Evolutionary conservation across 495 filamentous ascomycete species (phyloP), one percentile per base, ranked within the genome.

Genomic region (Xylaria flabelliformis): DNA sequence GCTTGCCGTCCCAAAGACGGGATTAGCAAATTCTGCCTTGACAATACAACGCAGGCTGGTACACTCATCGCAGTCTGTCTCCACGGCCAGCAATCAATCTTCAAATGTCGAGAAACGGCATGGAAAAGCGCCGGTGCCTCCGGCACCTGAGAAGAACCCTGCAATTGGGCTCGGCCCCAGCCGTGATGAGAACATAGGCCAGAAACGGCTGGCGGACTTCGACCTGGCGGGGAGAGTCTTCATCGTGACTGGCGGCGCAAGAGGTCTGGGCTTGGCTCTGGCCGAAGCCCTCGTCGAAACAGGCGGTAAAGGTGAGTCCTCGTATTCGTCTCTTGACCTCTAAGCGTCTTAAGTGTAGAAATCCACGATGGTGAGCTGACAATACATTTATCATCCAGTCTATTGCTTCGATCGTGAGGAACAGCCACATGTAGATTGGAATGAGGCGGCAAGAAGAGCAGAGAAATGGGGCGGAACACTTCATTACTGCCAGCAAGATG

Each of bases 211-310:
- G 5, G 74, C 73, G 8, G 78, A 80, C 74, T 91, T 91, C 65
- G 84, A 89, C 59, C 83, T 92, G 3, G 77, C 83, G 44, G 86
- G 83, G 42, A 84, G 88, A 41, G 88, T 91, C 34, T 88, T 87
- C 65, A 78, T 88, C 55, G 87, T 93, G 46, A 91, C 90, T 0
- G 90, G 90, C 29, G 90, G 89, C 26, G 90, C 85, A 39, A 80
- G 86, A 67, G 90, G 91, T 5, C 79, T 93, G 4, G 91, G 91
- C 10, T 81, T 94, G 8, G 84, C 86, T 4, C 86, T 93, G 79
- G 89, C 89, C 2, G 90, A 92, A 75, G 91, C 89, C 10, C 81
- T 93, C n/a, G 85, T 90, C 58, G 90, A 93, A 75, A 90, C 91
- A 17, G 91, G 91, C 12, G 91, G 88, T 1, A 88, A 87, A 76